Evolutionary conservation across 1,139 yeast genomes (phyloP).

Genomic region (Sporopachydermia cereana): DNA sequence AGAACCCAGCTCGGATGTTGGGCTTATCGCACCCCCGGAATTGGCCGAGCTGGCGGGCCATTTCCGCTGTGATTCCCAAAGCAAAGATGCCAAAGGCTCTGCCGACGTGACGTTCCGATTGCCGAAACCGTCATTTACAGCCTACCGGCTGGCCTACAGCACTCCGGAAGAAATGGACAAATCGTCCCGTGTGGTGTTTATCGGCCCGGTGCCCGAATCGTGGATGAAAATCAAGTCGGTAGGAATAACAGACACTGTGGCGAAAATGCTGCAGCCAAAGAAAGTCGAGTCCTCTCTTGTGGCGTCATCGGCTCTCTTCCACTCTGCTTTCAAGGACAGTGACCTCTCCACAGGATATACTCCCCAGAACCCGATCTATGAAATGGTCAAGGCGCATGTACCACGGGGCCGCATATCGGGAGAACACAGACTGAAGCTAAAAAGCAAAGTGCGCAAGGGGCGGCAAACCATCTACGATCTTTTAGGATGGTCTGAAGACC

Average conservation of each 20-base stretch:
- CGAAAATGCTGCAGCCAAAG: constrained; percentile 40
- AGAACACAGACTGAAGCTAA: too few species aligned
- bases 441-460: constrained; percentile 2
- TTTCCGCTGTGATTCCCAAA: too few species aligned
- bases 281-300: constrained; percentile 7
- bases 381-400: too few species aligned
- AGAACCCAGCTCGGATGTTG: too few species aligned
- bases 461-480: neutral
- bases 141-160: constrained; percentile 46
- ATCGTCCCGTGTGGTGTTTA: constrained; percentile 37
- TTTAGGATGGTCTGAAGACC: neutral
- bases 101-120: constrained; percentile 15
- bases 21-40: too few species aligned
- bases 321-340: constrained; percentile 5
- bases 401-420: too few species aligned
- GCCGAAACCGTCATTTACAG: constrained; percentile 45
- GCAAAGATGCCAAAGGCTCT: too few species aligned
- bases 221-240: constrained; percentile 43
- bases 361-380: too few species aligned
- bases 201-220: constrained; percentile 55
- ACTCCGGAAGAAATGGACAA: constrained; percentile 38
- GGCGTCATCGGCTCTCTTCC: constrained; percentile 7
- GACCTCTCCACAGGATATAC: too few species aligned
- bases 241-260: constrained; percentile 88
- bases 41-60: too few species aligned